Conservation (phyloP, 1,284 basidiomycete genomes). For the Moesziomyces parantarcticus region DNA sequence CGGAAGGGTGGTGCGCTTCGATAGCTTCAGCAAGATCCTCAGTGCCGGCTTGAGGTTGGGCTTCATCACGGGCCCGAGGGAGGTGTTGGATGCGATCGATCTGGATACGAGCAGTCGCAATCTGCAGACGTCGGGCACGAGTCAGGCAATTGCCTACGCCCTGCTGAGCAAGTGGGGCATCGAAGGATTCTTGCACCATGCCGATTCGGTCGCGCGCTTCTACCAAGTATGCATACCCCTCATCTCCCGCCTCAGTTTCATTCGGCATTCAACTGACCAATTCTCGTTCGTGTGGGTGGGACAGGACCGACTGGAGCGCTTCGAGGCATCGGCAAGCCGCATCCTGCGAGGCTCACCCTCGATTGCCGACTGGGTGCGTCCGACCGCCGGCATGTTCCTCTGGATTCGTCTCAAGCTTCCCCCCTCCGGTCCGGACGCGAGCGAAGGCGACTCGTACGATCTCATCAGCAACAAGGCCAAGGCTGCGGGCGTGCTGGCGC, state of each 20-base stretch:
- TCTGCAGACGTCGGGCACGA: constrained; percentile 77
- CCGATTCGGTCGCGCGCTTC: constrained; percentile 76
- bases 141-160: constrained; percentile 80
- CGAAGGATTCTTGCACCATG: constrained; percentile 82
- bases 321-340: constrained; percentile 22
- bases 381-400: constrained; percentile 78
- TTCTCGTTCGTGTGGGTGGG: background rate
- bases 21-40: constrained; percentile 76
- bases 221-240: constrained; percentile 72
- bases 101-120: constrained; percentile 78
- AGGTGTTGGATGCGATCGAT: constrained; percentile 80
- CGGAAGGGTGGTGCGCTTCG: constrained; percentile 65
- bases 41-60: constrained; percentile 73
- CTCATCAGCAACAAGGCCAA: constrained; percentile 82
- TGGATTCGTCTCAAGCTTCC: constrained; percentile 65
- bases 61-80: constrained; percentile 81
- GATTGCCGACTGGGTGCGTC: constrained; percentile 75
- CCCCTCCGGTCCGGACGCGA: constrained; percentile 17
- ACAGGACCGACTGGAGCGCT: constrained; percentile 26
- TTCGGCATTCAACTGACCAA: background rate
- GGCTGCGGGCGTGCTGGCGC: constrained; percentile 84
- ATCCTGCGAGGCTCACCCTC: constrained; percentile 18
- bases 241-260: too few relatives aligned
- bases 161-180: constrained; percentile 77
- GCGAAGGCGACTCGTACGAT: constrained; percentile 76